These are phyloP conservation scores for Cladosporium cucumerinum DNA, from an alignment of 2,329 filamentous ascomycete genomes.

Conservation along the genomic window DNA sequence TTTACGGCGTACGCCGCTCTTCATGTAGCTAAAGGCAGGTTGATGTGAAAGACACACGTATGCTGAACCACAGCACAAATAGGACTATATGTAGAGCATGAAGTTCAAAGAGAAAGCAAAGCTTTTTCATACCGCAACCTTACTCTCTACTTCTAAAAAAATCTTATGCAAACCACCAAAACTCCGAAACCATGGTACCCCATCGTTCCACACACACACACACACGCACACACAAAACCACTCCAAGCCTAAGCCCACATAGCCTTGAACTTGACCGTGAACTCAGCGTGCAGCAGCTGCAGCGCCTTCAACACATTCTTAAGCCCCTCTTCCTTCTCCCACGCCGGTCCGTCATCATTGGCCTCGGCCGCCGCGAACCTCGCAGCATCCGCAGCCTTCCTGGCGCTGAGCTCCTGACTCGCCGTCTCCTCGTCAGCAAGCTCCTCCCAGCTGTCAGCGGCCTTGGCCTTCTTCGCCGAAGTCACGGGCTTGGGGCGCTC, in stretches of 20 bases:
- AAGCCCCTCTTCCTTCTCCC: slow-evolving; percentile 16
- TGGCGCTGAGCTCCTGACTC: slow-evolving; percentile 10
- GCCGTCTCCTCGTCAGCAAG: slow-evolving; percentile 15
- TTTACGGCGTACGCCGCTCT: neutral
- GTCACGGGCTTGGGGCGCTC: slow-evolving; percentile 26
- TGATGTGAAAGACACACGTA: neutral
- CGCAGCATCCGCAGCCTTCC: slow-evolving; percentile 11
- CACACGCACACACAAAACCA: neutral
- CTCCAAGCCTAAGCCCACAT: slow-evolving; percentile 50
- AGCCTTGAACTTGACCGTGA: slow-evolving; percentile 62
- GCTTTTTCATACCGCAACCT: neutral
- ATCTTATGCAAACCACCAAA: neutral
- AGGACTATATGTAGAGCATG: neutral
- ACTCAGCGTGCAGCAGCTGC: slow-evolving; percentile 38
- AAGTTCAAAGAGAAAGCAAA: neutral
- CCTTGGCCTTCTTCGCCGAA: slow-evolving; percentile 36
- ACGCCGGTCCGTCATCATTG: slow-evolving; percentile 6
- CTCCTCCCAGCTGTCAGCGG: slow-evolving; percentile 15
- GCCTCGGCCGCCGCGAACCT: slow-evolving; percentile 10
- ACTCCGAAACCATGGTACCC: neutral
- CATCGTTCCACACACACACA: neutral
- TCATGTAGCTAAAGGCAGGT: neutral
- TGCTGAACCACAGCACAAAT: neutral
- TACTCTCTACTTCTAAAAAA: neutral
- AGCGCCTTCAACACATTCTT: slow-evolving; percentile 16